These are phyloP conservation scores for Cryphonectria japonica DNA, from an alignment of 2,329 filamentous ascomycete species.

Conservation along the genomic window DNA sequence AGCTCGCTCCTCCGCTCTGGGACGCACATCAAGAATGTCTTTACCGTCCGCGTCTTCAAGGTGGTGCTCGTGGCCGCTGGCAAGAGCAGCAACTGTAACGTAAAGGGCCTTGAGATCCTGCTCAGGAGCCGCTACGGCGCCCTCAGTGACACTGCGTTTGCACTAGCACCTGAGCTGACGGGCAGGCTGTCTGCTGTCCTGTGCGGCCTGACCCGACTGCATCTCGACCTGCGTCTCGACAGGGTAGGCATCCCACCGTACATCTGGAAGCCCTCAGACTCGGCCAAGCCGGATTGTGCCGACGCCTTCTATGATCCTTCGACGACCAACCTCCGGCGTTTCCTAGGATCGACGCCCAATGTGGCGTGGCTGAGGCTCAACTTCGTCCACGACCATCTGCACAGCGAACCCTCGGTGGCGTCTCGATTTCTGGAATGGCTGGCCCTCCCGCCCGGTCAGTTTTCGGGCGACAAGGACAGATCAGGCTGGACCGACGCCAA, in stretches of 20 bases:
- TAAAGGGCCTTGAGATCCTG: constrained; percentile 53
- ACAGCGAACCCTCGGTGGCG: constrained; percentile 19
- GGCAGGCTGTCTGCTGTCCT: constrained; percentile 47
- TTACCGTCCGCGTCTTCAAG: constrained; percentile 43
- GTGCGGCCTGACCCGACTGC: constrained; percentile 49
- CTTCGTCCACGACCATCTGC: constrained; percentile 36
- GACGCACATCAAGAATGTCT: constrained; percentile 28
- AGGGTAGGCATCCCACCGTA: background rate
- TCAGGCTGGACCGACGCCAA: constrained; percentile 13
- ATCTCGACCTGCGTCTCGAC: constrained; percentile 39
- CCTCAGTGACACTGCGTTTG: constrained; percentile 50
- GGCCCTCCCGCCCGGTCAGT: constrained; percentile 29
- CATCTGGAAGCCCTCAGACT: background rate
- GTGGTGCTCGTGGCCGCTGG: constrained; percentile 49
- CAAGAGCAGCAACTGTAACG: constrained; percentile 42
- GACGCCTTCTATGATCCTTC: constrained; percentile 22
- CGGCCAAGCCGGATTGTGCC: background rate
- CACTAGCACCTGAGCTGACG: constrained; percentile 46
- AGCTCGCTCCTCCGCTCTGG: background rate
- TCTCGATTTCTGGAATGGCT: constrained; percentile 47
- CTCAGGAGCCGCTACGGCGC: constrained; percentile 38
- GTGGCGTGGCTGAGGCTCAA: constrained; percentile 60
- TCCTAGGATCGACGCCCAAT: constrained; percentile 46
- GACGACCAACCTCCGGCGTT: constrained; percentile 37
- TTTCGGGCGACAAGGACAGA: background rate